Base-by-base conservation (phyloP, 345 rosid genomes). In the Rhodamnia argentea region DNA sequence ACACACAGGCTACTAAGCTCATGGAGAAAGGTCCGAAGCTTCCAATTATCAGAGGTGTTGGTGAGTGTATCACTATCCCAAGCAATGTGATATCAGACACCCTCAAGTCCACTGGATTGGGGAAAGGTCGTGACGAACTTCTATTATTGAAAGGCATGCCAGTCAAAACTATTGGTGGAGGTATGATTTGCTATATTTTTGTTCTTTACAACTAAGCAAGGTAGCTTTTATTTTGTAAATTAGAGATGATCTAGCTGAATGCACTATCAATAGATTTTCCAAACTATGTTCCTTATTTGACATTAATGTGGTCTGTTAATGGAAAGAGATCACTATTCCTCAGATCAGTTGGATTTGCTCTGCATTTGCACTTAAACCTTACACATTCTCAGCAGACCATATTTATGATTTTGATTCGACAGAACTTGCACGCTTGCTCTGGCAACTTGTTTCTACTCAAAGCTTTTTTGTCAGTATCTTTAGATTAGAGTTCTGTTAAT, bases 11-110 rank as follows among this genome's bases (percentile, higher is more conserved):
- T 57, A 86, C 93, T 13, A 92, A 91, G 87, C 87, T 93, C 82
- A 89, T 91, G 53, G 90, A 92, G 87, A 87, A 93, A 76, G 91
- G 92, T 27, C 50, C 37, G 12, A 92, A 91, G 85, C 90, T 92
- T 87, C 78, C 88, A 87, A 93, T 91, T 84, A 86, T 84, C n/a
- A 92, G 88, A 86, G 93, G 85, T 86, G 85, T 85, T 83, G 92
- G 90, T 62, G 94, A 90, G 86, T 90, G 89, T 84, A 78, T 88
- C 54, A 90, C 84, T 87, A 42, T 90, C n/a, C 88, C 84, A 82
- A 89, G 86, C 87, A 90, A 86, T 86, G 89, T 88, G 87, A 84
- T 83, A 52, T 87, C 89, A 40, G 88, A 87, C 84, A 24, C 82
- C 81, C 56, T 87, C 74, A 87, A 84, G 88, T 74, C 93, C 84